Conservation (phyloP, 345 rosid species). For the Pistacia integerrima region DNA sequence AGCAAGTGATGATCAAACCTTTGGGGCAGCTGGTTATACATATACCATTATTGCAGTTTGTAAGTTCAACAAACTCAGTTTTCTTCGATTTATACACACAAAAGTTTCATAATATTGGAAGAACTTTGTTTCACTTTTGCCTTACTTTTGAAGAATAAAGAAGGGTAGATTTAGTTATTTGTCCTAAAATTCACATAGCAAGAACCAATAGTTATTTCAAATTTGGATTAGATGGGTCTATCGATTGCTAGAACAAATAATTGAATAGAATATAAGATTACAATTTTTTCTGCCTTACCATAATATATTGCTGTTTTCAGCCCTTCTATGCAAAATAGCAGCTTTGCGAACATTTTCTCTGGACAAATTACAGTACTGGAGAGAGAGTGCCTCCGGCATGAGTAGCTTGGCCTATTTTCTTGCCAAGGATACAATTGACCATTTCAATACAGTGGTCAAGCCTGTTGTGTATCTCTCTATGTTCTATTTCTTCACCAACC, state of each 20-base stretch:
- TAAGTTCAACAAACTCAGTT: constrained; percentile 42
- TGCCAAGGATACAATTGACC: constrained; percentile 89
- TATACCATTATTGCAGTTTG: constrained; percentile 93
- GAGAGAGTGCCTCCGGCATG: constrained; percentile 94
- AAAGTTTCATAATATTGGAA: background rate
- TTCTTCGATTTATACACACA: background rate
- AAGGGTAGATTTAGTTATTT: background rate
- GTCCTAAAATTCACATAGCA: constrained; percentile 1
- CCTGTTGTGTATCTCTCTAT: constrained; percentile 89
- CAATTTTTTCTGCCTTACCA: constrained; percentile 5
- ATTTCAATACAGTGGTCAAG: constrained; percentile 75
- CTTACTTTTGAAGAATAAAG: background rate
- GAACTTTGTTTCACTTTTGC: background rate
- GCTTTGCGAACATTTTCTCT: constrained; percentile 89
- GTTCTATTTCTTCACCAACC: constrained; percentile 91
- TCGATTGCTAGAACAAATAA: background rate
- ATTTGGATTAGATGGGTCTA: background rate
- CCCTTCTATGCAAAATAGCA: constrained; percentile 89
- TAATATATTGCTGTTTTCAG: constrained; percentile 42
- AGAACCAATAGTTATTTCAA: background rate
- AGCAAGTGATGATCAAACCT: constrained; percentile 67
- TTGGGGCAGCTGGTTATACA: constrained; percentile 76
- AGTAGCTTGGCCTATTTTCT: constrained; percentile 91
- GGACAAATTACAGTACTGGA: constrained; percentile 91
- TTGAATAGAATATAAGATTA: background rate